Percentiles rank a stretch among this genome's conserved stretches.
These are phyloP conservation scores for Smithsoniella earleae DNA, from an alignment of 163 green algal species.

Conservation along the genomic window DNA sequence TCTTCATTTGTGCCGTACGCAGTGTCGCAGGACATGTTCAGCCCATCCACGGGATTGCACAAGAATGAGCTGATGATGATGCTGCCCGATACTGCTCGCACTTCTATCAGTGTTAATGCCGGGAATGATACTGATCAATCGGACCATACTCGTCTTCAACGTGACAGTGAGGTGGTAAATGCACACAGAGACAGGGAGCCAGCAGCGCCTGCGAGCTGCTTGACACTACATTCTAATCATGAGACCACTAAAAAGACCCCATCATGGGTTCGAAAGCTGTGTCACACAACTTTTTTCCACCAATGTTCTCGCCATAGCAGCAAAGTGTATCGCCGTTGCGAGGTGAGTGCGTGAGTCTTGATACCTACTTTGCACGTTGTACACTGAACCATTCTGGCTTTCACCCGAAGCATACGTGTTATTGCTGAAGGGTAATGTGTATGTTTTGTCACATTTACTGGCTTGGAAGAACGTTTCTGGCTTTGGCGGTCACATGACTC, in stretches of 20 bases:
- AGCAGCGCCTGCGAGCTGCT: not conserved
- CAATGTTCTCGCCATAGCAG: slow-evolving; percentile 18
- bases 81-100: not conserved
- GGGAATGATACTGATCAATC: no score
- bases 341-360: slow-evolving; percentile 1
- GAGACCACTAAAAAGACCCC: not conserved
- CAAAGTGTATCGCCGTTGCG: slow-evolving; percentile 26
- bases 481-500: no score
- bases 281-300: slow-evolving; percentile 22
- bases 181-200: no score
- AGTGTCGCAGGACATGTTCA: not conserved
- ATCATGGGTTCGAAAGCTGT: not conserved
- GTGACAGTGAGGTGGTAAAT: no score
- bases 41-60: not conserved
- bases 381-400: no score
- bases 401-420: no score
- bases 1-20: not conserved
- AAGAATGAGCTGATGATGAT: not conserved
- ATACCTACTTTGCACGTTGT: no score
- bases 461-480: no score
- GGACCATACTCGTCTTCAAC: not conserved
- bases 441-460: no score
- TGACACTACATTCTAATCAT: not conserved
- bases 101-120: no score
- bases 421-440: no score